A percentile compares a stretch with the other conserved stretches of the same genome.
These are phyloP conservation scores for Didymella segeticola DNA, from an alignment of 2,329 filamentous ascomycete genomes.

Conservation along the genomic window DNA sequence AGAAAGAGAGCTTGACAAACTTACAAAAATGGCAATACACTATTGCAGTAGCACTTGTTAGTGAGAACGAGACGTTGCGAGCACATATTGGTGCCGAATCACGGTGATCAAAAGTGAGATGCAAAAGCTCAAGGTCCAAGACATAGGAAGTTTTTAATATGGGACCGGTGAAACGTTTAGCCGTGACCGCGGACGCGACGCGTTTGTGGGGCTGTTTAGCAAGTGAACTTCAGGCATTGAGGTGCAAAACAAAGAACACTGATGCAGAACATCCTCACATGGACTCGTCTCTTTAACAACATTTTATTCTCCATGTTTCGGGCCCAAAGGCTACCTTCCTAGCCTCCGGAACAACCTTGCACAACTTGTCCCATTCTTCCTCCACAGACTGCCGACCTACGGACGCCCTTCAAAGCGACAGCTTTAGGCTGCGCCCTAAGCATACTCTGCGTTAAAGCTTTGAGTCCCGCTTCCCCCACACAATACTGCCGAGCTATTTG, in stretches of 20 bases:
- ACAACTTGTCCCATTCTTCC: conserved; percentile 37
- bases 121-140: background rate
- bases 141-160: conserved; percentile 10
- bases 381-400: conserved; percentile 39
- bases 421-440: conserved; percentile 42
- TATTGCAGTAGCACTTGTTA: background rate
- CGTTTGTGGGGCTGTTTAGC: background rate
- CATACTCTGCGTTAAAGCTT: conserved; percentile 39
- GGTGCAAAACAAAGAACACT: background rate
- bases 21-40: background rate
- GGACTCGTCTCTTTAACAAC: no score
- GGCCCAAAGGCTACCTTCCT: background rate
- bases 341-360: conserved; percentile 43
- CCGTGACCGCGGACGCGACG: conserved; percentile 5
- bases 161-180: conserved; percentile 11
- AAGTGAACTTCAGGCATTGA: background rate
- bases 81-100: conserved; percentile 7
- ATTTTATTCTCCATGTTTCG: background rate
- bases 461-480: conserved; percentile 43
- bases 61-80: background rate
- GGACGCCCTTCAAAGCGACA: conserved; percentile 36
- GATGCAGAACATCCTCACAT: background rate
- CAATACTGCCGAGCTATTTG: conserved; percentile 37
- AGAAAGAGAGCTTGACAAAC: background rate
- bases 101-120: background rate